Percentiles rank a stretch among this genome's conserved stretches.
These are phyloP conservation scores for Euphorbia schlechtendalii DNA, from an alignment of 441 rosid species.

Conservation along the genomic window DNA sequence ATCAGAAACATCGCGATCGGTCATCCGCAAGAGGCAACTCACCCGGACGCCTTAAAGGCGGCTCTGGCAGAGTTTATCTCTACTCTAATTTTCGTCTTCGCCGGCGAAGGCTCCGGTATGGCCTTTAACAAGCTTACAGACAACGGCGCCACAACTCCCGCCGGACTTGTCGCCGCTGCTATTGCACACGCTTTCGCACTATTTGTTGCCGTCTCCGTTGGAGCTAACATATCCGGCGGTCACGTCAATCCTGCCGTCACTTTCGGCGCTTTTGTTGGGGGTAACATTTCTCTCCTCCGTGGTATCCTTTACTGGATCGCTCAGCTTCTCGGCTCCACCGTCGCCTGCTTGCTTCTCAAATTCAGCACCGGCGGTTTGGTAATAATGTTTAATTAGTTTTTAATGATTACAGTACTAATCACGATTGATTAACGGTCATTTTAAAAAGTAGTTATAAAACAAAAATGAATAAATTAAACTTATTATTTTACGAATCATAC, in stretches of 20 bases:
- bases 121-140: constrained; percentile 68
- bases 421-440: background rate
- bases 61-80: constrained; percentile 83
- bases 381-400: too few species aligned
- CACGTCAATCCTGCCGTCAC: too few species aligned
- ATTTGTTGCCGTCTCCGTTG: constrained; percentile 72
- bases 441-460: background rate
- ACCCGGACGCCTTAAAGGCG: constrained; percentile 61
- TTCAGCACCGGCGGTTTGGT: too few species aligned
- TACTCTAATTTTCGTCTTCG: too few species aligned
- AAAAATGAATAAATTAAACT: too few species aligned
- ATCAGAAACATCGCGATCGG: constrained; percentile 76
- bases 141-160: constrained; percentile 58
- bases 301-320: constrained; percentile 83
- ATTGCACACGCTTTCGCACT: constrained; percentile 71
- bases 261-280: constrained; percentile 81
- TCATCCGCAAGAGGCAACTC: constrained; percentile 49
- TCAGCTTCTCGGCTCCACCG: constrained; percentile 73
- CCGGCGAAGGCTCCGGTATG: too few species aligned
- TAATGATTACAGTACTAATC: too few species aligned
- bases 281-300: constrained; percentile 77
- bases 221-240: constrained; percentile 82
- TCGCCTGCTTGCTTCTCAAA: too few species aligned
- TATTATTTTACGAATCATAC: too few species aligned
- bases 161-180: constrained; percentile 70